Evolutionary conservation across 768 basidiomycete genomes (phyloP), one percentile per base, ranked within the genome.

Genomic region (Astraeus odoratus): DNA sequence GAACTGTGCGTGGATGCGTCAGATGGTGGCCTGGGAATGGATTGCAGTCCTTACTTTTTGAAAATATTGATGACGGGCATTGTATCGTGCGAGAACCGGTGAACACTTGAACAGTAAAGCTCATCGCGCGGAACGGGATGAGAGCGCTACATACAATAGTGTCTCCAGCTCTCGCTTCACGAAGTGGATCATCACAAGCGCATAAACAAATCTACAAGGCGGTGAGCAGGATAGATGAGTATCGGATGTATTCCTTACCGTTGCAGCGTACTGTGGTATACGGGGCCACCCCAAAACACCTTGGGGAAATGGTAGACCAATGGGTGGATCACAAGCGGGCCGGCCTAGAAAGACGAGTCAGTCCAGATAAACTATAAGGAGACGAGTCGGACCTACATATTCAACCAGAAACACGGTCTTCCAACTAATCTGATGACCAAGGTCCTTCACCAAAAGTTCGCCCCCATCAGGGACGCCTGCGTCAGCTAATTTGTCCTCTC

Each of bases 71-170:
- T 57, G 47, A 83, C 65, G 1, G 95, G 96, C 87, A 98, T 95
- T 0, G 95, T 96, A 1, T 81, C 86, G 66, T 92, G 80, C 24
- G 93, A 97, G 74, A 97, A 98, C 9, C 89, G 86, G 62, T 99
- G 96, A 1, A 99, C 79, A 57, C 87, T 90, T 18, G 6, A 37
- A 18, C 36, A n/a, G 25, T 8, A 29, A 8, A 35, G 42, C 9
- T 55, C 39, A 51, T 37, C 23, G 4, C 38, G 15, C 20, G 10
- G 23, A 18, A 20, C 47, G 24, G 22, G 34, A 15, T 34, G 3
- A 13, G 22, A 3, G 26, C 26, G 51, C 24, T n/a, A 63, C 83
- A 45, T 44, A 87, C 88, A 92, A 95, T 4, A 94, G 46, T 2
- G 96, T 93, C 67, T 99, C 96, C 16, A 90, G 63, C 58, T 95